Evolutionary conservation across 169 alveolate genomes (phyloP).

Genomic region (Prorocentrum cordatum): DNA sequence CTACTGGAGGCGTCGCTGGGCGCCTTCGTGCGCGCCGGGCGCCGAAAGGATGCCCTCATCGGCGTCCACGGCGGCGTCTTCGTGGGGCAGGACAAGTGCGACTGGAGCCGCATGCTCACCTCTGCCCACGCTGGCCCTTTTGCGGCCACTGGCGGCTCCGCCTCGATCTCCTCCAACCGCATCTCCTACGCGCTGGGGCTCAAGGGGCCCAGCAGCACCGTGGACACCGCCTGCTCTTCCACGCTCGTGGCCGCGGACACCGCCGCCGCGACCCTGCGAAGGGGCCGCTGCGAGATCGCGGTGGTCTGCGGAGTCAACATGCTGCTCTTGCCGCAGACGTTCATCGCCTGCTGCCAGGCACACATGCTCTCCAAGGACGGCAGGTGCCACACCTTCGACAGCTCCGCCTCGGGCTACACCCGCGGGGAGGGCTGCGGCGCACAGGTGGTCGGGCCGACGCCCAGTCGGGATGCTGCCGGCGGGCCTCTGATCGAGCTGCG

Average conservation of each 20-base stretch:
- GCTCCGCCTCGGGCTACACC: slow-evolving; percentile 76
- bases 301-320: slow-evolving; percentile 78
- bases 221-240: slow-evolving; percentile 83
- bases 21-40: slow-evolving; percentile 75
- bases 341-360: slow-evolving; percentile 80
- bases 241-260: slow-evolving; percentile 79
- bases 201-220: slow-evolving; percentile 78
- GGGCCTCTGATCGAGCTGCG: slow-evolving; percentile 67
- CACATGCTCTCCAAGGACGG: slow-evolving; percentile 76
- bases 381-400: slow-evolving; percentile 77
- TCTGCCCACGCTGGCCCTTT: slow-evolving; percentile 66
- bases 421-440: slow-evolving; percentile 76
- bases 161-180: slow-evolving; percentile 78
- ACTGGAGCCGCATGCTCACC: slow-evolving; percentile 60
- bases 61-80: slow-evolving; percentile 74
- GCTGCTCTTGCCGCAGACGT: slow-evolving; percentile 78
- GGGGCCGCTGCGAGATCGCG: slow-evolving; percentile 76
- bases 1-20: slow-evolving; percentile 76
- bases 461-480: neutral
- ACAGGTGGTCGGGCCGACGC: neutral
- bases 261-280: slow-evolving; percentile 73
- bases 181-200: slow-evolving; percentile 78
- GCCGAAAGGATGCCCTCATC: slow-evolving; percentile 63
- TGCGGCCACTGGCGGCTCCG: slow-evolving; percentile 73
- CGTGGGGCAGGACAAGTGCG: slow-evolving; percentile 74